phyloP scores from a whole-genome alignment of 2,329 filamentous ascomycete species.

The Botrytis galanthina region DNA sequence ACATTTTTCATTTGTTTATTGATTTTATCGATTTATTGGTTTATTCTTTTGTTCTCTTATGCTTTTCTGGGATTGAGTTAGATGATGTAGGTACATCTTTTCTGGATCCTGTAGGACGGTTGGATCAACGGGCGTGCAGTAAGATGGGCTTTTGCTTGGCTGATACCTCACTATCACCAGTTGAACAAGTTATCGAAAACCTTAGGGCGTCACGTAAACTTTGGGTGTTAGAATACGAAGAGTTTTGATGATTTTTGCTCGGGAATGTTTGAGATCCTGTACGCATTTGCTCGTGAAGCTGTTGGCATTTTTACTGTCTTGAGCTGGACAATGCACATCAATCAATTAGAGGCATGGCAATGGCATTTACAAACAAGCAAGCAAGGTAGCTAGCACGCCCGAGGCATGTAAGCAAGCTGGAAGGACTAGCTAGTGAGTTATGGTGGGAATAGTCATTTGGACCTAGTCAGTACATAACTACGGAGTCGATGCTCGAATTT shows the following conservation, averaged over 20 bases:
- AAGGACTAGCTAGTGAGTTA: neutral
- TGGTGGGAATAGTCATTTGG: neutral
- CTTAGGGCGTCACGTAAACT: neutral
- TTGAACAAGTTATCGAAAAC: neutral
- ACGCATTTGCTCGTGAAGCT: neutral
- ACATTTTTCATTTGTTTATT: neutral
- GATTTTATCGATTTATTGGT: too few relatives aligned
- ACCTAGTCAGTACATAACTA: neutral
- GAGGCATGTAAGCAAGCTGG: neutral
- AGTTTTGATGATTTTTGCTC: neutral
- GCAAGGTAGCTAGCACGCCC: neutral
- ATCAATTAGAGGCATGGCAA: neutral
- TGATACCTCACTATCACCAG: neutral
- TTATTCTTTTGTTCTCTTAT: neutral
- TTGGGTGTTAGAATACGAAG: neutral
- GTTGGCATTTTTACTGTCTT: neutral
- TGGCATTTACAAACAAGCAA: neutral
- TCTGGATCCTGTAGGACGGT: neutral
- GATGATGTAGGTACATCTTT: slow-evolving; percentile 3
- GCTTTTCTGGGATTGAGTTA: neutral
- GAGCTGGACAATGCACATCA: neutral
- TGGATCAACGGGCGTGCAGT: slow-evolving; percentile 7
- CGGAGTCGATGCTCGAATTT: neutral
- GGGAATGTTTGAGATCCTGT: neutral
- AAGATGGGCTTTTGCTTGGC: slow-evolving; percentile 3